phyloP scores from a whole-genome alignment of 768 basidiomycete genomes.

The Russula virescens region DNA sequence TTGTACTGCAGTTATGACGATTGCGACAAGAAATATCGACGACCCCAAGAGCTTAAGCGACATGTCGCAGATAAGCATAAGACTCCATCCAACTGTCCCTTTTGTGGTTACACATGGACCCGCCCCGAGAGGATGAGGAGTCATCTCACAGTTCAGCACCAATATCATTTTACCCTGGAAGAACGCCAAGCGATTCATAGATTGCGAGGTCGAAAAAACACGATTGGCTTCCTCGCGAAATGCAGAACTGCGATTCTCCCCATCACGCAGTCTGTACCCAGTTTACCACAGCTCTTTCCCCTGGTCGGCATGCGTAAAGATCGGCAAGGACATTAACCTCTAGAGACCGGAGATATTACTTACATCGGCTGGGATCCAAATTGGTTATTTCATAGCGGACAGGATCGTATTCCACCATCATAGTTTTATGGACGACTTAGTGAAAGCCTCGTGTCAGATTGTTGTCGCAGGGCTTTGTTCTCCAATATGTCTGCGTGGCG shows the following conservation, averaged over 20 bases:
- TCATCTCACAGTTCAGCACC: neutral
- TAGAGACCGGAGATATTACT: too few relatives aligned
- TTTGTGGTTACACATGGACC: neutral
- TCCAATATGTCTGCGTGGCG: too few relatives aligned
- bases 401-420: too few relatives aligned
- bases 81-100: neutral
- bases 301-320: too few relatives aligned
- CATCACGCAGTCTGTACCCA: neutral
- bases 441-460: too few relatives aligned
- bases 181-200: neutral
- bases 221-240: neutral
- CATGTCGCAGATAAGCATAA: conserved; percentile 3
- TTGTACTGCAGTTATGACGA: neutral
- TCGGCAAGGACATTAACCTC: too few relatives aligned
- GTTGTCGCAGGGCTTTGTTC: too few relatives aligned
- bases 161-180: neutral
- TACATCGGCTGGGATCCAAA: too few relatives aligned
- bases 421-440: too few relatives aligned
- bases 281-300: too few relatives aligned
- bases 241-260: neutral
- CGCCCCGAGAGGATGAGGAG: neutral
- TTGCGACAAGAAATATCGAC: neutral
- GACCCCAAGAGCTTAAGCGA: neutral
- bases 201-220: neutral
- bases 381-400: too few relatives aligned